Evolutionary conservation across 2,329 filamentous ascomycete species (phyloP), one percentile per base, ranked within the genome.

Genomic region (Juglanconis juglandina): DNA sequence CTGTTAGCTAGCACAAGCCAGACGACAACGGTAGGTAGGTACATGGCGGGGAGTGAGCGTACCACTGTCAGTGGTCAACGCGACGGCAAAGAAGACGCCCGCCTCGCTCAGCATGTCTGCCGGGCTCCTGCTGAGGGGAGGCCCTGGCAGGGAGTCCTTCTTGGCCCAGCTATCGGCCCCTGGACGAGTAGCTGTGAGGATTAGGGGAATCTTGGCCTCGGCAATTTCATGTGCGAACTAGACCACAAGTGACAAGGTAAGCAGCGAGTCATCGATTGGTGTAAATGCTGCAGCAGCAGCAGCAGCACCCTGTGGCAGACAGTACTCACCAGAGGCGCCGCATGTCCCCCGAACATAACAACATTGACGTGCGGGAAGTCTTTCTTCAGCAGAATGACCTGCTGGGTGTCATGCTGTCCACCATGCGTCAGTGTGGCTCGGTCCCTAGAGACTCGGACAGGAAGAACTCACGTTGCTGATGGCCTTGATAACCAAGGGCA

Each of bases 401-500:
- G 76, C 60, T 72, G 66, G 17, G 77, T 76, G 47, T 77, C 75
- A 61, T 76, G 72, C 75, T 76, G 53, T 14, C 32, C 4, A 3
- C 9, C 44, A n/a, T 59, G 37, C n/a, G n/a, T 62, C 44, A 56
- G 58, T 37, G 34, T 46, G 6, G 41, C 4, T 33, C 9, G 24
- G 14, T 11, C 1, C 13, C 10, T 57, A 62, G 37, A 14, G 17
- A 33, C 14, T 8, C 3, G 10, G 9, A 5, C 4, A 2, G 10
- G 4, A 10, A 30, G 9, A 14, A 37, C 59, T 53, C 61, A 76
- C 75, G 67, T 74, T 72, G 61, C 74, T 76, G 30, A 75, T 67
- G 14, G 71, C 72, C 61, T 75, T 67, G n/a, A 79, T 68, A 9
- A 78, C 70, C 17, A 80, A 64, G 1, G 77, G 75, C 35, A 78